phyloP scores from a whole-genome alignment of 371 early-diverging fungal genomes.

The Phascolomyces articulosus region DNA sequence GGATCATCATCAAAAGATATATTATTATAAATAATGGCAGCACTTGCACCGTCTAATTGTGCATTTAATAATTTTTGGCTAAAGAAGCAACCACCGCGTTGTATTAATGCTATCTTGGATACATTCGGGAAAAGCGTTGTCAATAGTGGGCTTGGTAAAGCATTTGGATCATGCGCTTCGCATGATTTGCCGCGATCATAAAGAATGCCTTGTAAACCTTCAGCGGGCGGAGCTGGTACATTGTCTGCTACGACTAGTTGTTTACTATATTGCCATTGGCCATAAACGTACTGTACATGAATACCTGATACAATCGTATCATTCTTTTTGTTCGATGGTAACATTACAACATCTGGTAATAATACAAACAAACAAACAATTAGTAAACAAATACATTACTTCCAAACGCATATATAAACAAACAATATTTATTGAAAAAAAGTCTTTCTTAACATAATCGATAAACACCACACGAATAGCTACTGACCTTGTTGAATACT shows the following conservation, averaged over 20 bases:
- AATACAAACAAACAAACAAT: no score
- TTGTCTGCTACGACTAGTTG: constrained; percentile 9
- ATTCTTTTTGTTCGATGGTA: not conserved
- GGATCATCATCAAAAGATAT: constrained; percentile 21
- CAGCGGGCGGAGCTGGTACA: constrained; percentile 17
- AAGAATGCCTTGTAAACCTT: constrained; percentile 26
- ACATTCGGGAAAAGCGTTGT: constrained; percentile 6
- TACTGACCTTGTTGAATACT: constrained; percentile 22
- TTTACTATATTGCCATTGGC: constrained; percentile 20
- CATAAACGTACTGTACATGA: constrained; percentile 11
- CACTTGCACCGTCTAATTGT: constrained; percentile 33
- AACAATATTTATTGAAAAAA: not conserved
- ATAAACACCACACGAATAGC: not conserved
- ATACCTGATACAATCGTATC: not conserved
- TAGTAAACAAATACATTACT: no score
- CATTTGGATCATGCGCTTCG: not conserved
- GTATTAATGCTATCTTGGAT: constrained; percentile 29
- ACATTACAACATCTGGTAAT: constrained; percentile 22
- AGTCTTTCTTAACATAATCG: not conserved
- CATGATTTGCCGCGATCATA: constrained; percentile 29
- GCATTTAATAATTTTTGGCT: constrained; percentile 29
- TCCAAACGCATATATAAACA: no score
- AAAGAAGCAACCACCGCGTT: constrained; percentile 30
- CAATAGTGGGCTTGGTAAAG: constrained; percentile 6
- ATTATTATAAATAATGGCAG: constrained; percentile 34